Conservation (phyloP, 2,329 filamentous ascomycete genomes). For the Laburnicola sp. region DNA sequence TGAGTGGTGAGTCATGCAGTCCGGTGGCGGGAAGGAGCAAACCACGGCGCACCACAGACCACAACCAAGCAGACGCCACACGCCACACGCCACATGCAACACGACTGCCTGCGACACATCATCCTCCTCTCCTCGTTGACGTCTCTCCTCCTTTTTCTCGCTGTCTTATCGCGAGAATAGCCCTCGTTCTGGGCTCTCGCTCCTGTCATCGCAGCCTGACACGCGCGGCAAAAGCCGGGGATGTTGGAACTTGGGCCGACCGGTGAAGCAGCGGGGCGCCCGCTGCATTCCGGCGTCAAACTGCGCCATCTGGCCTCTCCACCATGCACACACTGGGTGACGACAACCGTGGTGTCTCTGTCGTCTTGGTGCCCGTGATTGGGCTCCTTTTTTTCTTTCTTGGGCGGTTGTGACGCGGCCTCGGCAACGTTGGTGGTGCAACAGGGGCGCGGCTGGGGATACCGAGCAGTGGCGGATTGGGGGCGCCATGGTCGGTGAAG, state of each 20-base stretch:
- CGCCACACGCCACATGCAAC: no score
- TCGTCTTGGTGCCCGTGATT: no score
- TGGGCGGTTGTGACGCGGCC: background rate
- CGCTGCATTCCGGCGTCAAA: constrained; percentile 1
- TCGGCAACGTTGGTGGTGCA: background rate
- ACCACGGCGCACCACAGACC: background rate
- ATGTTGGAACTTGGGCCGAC: constrained; percentile 1
- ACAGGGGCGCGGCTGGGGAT: background rate
- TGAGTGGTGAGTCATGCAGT: no score
- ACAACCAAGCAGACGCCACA: background rate
- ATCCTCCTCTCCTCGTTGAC: no score
- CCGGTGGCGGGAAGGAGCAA: constrained; percentile 1
- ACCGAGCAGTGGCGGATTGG: constrained; percentile 1
- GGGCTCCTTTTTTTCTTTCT: no score
- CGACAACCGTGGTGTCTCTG: no score
- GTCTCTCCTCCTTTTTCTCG: background rate
- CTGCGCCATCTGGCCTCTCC: no score
- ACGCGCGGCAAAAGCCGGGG: background rate
- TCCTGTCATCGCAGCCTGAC: background rate
- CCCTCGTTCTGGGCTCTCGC: background rate
- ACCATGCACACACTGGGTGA: background rate
- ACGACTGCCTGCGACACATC: background rate
- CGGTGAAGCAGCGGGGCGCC: constrained; percentile 2
- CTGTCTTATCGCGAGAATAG: background rate
- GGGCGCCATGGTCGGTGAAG: constrained; percentile 2